These are phyloP conservation scores for Fusarium guadeloupense DNA, from an alignment of 2,329 filamentous ascomycete genomes.

Conservation along the genomic window DNA sequence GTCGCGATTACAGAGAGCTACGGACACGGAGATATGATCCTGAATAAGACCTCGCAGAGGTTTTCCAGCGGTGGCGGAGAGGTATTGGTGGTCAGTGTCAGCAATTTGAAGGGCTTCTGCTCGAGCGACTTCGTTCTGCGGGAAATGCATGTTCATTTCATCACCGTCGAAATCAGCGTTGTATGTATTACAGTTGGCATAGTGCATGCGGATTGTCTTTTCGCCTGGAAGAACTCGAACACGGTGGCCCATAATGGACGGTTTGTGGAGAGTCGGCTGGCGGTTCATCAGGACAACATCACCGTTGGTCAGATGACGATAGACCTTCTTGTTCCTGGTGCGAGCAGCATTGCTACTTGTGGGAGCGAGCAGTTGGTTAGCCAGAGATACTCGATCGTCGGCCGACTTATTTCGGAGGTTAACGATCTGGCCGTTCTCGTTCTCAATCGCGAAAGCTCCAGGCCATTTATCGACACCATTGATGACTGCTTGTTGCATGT, in stretches of 20 bases:
- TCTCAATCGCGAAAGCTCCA: constrained; percentile 92
- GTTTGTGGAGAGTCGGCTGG: constrained; percentile 96
- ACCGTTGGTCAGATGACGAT: constrained; percentile 93
- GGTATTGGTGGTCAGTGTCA: constrained; percentile 96
- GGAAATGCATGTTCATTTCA: constrained; percentile 99
- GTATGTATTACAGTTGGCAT: constrained; percentile 99
- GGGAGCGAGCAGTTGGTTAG: constrained; percentile 91
- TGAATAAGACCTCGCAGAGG: constrained; percentile 96
- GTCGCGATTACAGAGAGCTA: constrained; percentile 89
- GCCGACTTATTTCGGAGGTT: constrained; percentile 86
- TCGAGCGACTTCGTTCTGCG: constrained; percentile 93
- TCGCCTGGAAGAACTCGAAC: constrained; percentile 92
- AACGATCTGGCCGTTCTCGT: constrained; percentile 91
- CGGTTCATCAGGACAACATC: constrained; percentile 99
- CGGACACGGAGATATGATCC: constrained; percentile 95
- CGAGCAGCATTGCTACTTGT: constrained; percentile 78
- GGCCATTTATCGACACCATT: constrained; percentile 96
- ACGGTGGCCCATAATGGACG: constrained; percentile 98
- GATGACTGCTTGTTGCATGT: constrained; percentile 94
- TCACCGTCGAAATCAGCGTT: constrained; percentile 99
- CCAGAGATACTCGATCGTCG: constrained; percentile 87
- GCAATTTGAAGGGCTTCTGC: constrained; percentile 93
- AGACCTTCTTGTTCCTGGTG: constrained; percentile 92
- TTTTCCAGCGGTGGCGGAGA: constrained; percentile 92
- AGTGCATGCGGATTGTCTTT: constrained; percentile 99